Conservation (phyloP, 768 basidiomycete genomes). For the Kwoniella sp. region DNA sequence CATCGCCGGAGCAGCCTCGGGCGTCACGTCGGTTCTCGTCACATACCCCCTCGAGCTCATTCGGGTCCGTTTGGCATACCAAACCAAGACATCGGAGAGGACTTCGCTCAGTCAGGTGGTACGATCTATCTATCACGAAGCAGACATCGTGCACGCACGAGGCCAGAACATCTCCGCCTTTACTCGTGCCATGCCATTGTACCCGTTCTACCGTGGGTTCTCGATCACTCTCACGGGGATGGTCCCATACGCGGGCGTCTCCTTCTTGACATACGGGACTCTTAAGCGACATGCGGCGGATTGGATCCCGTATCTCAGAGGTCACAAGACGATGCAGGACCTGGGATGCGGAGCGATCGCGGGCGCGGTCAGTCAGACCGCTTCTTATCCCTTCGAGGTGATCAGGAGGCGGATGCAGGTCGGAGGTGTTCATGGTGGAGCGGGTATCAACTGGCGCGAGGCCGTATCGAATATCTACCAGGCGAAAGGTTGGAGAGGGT, state of each 20-base stretch:
- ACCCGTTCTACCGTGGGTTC: slow-evolving; percentile 90
- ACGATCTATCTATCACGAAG: slow-evolving; percentile 64
- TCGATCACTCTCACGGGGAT: slow-evolving; percentile 85
- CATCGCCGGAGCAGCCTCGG: slow-evolving; percentile 78
- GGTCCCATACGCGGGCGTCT: slow-evolving; percentile 91
- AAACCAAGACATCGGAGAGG: slow-evolving; percentile 55
- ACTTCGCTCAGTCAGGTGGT: slow-evolving; percentile 56
- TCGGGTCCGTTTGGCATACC: slow-evolving; percentile 90
- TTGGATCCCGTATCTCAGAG: slow-evolving; percentile 31
- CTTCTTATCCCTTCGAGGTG: slow-evolving; percentile 91
- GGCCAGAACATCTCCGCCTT: slow-evolving; percentile 35
- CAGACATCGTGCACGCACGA: slow-evolving; percentile 33
- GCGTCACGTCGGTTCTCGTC: slow-evolving; percentile 78
- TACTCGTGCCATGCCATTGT: slow-evolving; percentile 53
- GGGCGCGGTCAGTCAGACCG: slow-evolving; percentile 79
- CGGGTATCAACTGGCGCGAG: slow-evolving; percentile 75
- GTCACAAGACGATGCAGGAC: slow-evolving; percentile 59
- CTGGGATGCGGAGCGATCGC: slow-evolving; percentile 78
- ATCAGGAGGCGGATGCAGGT: slow-evolving; percentile 91
- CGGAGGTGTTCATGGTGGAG: slow-evolving; percentile 64
- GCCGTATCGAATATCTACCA: slow-evolving; percentile 66
- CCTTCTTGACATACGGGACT: slow-evolving; percentile 85
- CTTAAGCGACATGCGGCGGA: slow-evolving; percentile 55
- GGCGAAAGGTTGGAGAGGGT: slow-evolving; percentile 73
- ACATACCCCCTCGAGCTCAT: slow-evolving; percentile 96